These are phyloP conservation scores for Schizonepeta tenuifolia DNA, from an alignment of 257 asterid genomes.

Conservation along the genomic window DNA sequence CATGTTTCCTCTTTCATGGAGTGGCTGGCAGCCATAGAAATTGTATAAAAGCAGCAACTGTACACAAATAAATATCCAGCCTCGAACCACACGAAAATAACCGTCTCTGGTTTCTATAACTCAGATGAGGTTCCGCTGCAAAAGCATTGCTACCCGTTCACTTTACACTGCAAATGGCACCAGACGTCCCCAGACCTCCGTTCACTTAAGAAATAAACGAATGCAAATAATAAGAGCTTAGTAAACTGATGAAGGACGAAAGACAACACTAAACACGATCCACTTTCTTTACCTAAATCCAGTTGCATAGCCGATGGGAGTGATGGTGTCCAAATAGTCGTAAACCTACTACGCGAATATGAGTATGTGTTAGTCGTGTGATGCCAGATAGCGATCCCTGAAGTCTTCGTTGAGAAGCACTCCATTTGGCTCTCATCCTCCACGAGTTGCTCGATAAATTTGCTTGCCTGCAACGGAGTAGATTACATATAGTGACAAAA, in stretches of 20 bases:
- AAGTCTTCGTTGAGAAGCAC: slow-evolving; percentile 55
- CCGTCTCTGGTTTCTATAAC: too few relatives aligned
- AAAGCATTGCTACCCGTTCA: too few relatives aligned
- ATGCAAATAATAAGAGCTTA: background rate
- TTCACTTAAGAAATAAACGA: background rate
- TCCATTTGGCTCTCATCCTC: slow-evolving; percentile 91
- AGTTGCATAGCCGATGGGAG: slow-evolving; percentile 35
- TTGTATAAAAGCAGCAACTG: too few relatives aligned
- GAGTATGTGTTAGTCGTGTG: slow-evolving; percentile 38
- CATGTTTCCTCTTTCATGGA: too few relatives aligned
- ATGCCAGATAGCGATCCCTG: slow-evolving; percentile 68
- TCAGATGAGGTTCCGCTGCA: too few relatives aligned
- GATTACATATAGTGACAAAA: too few relatives aligned
- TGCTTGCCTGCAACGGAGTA: slow-evolving; percentile 64
- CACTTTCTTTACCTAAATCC: slow-evolving; percentile 26
- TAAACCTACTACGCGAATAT: slow-evolving; percentile 37
- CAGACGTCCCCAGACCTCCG: too few relatives aligned
- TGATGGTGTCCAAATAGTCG: slow-evolving; percentile 35
- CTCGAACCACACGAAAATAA: too few relatives aligned
- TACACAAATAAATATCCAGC: too few relatives aligned
- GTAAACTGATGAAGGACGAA: background rate
- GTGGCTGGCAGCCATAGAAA: too few relatives aligned
- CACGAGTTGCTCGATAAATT: slow-evolving; percentile 73
- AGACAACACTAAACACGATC: background rate
- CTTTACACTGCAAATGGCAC: too few relatives aligned